Evolutionary conservation across 768 basidiomycete species (phyloP).

Genomic region (Mycena polygramma): DNA sequence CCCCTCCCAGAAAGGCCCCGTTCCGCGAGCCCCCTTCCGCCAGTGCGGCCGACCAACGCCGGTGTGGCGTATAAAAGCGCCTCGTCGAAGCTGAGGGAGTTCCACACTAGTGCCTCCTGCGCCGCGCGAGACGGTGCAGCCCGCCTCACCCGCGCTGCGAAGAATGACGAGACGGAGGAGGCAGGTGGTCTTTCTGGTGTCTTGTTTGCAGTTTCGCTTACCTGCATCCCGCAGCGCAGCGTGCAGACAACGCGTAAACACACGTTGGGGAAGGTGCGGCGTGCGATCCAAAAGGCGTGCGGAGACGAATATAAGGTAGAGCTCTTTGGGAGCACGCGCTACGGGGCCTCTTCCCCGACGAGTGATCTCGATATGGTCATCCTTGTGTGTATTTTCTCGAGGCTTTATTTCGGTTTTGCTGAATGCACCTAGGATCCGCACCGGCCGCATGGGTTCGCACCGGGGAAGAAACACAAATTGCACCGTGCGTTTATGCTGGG

Average conservation of each 20-base stretch:
- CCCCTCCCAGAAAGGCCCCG: background rate
- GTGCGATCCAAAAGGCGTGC: conserved; percentile 23
- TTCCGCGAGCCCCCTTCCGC: background rate
- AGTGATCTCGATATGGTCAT: conserved; percentile 48
- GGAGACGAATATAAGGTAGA: conserved; percentile 34
- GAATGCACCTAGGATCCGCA: conserved; percentile 41
- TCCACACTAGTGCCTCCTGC: conserved; percentile 17
- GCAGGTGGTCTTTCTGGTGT: background rate
- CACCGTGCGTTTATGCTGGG: conserved; percentile 19
- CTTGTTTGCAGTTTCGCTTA: background rate
- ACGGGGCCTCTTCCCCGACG: conserved; percentile 35
- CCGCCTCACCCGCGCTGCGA: too few relatives aligned
- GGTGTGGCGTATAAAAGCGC: conserved; percentile 24
- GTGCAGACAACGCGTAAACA: conserved; percentile 2
- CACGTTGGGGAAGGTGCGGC: conserved; percentile 23
- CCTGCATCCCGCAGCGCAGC: background rate
- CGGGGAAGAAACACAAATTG: conserved; percentile 17
- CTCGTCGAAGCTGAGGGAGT: background rate
- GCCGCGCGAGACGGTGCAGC: background rate
- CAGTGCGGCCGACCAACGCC: conserved; percentile 21
- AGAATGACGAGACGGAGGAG: background rate
- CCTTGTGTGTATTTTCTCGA: conserved; percentile 51
- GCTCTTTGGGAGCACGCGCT: conserved; percentile 40
- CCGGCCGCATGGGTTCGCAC: conserved; percentile 36
- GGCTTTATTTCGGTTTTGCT: background rate